Conservation (phyloP, 2,329 filamentous ascomycete species). For the Talaromyces sp. region DNA sequence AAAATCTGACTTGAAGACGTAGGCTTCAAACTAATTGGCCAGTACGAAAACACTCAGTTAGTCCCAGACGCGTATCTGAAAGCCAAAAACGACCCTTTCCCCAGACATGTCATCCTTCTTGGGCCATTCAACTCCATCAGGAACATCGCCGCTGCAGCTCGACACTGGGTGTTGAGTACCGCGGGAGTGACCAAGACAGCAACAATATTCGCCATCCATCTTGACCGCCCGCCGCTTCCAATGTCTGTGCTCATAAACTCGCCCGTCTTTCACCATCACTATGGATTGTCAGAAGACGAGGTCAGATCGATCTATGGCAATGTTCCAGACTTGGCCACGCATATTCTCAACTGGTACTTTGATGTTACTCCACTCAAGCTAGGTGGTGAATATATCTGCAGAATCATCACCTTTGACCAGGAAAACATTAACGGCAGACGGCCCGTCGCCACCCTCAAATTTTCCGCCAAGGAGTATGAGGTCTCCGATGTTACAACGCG, state of each 20-base stretch:
- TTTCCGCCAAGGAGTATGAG: neutral
- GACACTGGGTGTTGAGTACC: neutral
- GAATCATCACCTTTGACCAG: neutral
- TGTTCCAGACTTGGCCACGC: neutral
- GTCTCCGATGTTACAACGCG: neutral
- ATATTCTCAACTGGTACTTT: neutral
- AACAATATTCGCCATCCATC: neutral
- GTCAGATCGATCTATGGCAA: neutral
- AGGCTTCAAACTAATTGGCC: neutral
- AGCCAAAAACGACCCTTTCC: neutral
- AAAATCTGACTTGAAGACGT: neutral
- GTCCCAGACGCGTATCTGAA: neutral
- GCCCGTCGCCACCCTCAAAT: neutral
- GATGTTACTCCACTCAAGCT: neutral
- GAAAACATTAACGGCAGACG: neutral
- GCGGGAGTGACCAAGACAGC: neutral
- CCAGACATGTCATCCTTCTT: neutral
- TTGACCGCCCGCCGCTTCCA: neutral
- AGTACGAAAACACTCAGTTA: neutral
- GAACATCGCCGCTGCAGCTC: neutral
- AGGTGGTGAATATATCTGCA: neutral
- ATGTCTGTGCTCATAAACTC: neutral
- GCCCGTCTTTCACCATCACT: neutral
- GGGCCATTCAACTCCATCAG: neutral
- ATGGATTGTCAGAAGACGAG: neutral